These are phyloP conservation scores for Protea cynaroides DNA, from an alignment of 164 flowering plant species.

Conservation along the genomic window DNA sequence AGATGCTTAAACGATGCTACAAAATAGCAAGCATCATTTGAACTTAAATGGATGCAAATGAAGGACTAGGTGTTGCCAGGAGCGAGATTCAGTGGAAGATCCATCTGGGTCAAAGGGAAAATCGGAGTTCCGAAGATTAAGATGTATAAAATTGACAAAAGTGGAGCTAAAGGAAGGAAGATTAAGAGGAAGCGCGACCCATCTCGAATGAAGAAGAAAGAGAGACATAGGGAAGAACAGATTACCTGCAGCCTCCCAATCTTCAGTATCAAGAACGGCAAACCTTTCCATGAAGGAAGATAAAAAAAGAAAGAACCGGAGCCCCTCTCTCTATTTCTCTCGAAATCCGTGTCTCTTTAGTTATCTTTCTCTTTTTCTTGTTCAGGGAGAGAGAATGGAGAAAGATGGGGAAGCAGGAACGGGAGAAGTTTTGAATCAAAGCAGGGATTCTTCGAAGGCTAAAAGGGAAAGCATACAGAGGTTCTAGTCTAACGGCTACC, in stretches of 20 bases:
- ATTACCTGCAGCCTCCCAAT: background rate
- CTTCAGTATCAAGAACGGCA: constrained; percentile 4
- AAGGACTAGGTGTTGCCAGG: background rate
- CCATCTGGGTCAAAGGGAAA: background rate
- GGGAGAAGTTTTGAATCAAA: no score
- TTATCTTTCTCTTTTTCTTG: no score
- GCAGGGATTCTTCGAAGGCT: no score
- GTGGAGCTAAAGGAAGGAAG: background rate
- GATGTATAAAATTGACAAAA: background rate
- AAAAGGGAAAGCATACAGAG: no score
- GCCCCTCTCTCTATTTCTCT: no score
- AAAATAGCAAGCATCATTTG: background rate
- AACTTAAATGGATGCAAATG: background rate
- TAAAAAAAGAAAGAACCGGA: background rate
- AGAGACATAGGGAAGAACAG: background rate
- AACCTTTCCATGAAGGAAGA: background rate
- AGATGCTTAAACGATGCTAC: background rate
- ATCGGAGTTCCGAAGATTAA: background rate
- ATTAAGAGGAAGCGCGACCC: background rate
- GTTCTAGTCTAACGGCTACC: constrained; percentile 12
- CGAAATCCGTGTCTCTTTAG: no score
- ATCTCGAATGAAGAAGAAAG: background rate
- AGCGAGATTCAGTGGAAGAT: background rate
- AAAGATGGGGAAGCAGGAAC: background rate
- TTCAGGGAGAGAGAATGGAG: background rate